phyloP scores from a whole-genome alignment of 805 yeast species.

The Barnettozyma siamensis region DNA sequence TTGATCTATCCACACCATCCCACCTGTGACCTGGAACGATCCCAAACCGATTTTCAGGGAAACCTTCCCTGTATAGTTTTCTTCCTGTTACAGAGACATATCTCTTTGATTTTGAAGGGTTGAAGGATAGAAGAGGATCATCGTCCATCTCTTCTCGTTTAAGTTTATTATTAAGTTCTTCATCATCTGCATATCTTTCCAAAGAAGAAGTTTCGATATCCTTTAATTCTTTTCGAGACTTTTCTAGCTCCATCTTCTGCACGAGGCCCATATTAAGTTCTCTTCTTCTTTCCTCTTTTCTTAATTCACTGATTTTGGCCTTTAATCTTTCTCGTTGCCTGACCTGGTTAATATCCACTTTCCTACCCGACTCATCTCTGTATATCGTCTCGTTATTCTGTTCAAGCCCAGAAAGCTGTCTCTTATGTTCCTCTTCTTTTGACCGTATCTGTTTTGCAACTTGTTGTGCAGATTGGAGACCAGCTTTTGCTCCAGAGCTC shows the following conservation, averaged over 20 bases:
- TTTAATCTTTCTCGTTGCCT: conserved; percentile 25
- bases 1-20: conserved; percentile 90
- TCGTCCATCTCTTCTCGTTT: conserved; percentile 37
- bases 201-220: conserved; percentile 23
- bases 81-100: conserved; percentile 39
- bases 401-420: conserved; percentile 5
- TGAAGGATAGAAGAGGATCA: conserved; percentile 58
- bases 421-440: conserved; percentile 24
- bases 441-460: conserved; percentile 32
- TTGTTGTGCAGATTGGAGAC: conserved; percentile 43
- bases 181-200: conserved; percentile 33
- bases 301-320: conserved; percentile 24
- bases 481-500: conserved; percentile 33
- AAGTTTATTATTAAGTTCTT: conserved; percentile 30
- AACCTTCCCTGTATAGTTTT: conserved; percentile 47
- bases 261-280: conserved; percentile 34
- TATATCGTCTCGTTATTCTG: conserved; percentile 36
- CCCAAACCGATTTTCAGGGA: conserved; percentile 66
- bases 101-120: conserved; percentile 22
- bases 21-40: conserved; percentile 78
- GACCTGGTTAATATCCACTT: conserved; percentile 35
- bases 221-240: conserved; percentile 28
- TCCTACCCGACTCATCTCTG: conserved; percentile 59
- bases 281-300: conserved; percentile 25
- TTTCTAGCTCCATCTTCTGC: conserved; percentile 32